Evolutionary conservation across 2,329 filamentous ascomycete genomes (phyloP).

Genomic region (Neofusicoccum umdonicola): DNA sequence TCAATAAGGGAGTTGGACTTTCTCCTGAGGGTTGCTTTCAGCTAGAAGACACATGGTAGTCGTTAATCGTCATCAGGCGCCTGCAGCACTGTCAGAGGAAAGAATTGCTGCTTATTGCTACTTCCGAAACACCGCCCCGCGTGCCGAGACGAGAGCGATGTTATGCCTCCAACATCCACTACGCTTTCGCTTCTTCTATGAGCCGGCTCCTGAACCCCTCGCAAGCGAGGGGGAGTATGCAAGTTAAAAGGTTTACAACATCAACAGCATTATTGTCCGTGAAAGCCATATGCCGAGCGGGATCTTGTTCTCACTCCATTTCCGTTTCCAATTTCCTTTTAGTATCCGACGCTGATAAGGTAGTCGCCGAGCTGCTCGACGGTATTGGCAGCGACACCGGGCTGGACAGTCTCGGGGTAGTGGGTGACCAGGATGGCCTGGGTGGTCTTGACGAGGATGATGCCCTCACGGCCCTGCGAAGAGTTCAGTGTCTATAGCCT

Average conservation of each 20-base stretch:
- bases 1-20: no score
- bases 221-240: constrained; percentile 29
- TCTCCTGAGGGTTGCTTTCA: no score
- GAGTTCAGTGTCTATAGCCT: not conserved
- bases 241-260: constrained; percentile 37
- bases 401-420: constrained; percentile 72
- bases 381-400: constrained; percentile 72
- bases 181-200: constrained; percentile 19
- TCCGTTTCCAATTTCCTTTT: constrained; percentile 28
- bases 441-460: constrained; percentile 80
- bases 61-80: not conserved
- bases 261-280: constrained; percentile 21
- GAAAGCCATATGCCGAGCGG: constrained; percentile 14
- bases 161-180: constrained; percentile 13
- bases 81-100: not conserved
- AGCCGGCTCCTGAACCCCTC: constrained; percentile 17
- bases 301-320: not conserved
- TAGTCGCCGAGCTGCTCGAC: constrained; percentile 87
- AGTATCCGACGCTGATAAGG: constrained; percentile 76
- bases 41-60: not conserved
- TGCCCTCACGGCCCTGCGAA: constrained; percentile 70
- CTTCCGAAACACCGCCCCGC: constrained; percentile 1
- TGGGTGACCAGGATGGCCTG: constrained; percentile 87
- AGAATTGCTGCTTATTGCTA: constrained; percentile 13
- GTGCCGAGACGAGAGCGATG: constrained; percentile 11